Conservation (phyloP, 1,284 basidiomycete species). For the Fomitopsis betulina region DNA sequence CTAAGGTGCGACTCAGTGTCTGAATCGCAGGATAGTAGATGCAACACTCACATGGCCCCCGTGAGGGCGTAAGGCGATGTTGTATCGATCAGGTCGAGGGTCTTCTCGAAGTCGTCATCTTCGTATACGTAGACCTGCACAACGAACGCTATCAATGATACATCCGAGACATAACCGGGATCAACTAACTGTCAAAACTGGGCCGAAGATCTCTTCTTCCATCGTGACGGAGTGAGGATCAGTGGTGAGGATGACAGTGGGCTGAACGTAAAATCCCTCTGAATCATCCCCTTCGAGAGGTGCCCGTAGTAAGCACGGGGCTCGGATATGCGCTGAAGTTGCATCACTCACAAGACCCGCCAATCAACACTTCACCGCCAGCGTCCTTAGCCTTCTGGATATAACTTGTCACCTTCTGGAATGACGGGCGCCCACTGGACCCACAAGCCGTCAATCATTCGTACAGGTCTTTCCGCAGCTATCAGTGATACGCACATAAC, state of each 20-base stretch:
- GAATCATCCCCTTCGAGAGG: constrained; percentile 70
- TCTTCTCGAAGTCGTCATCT: constrained; percentile 81
- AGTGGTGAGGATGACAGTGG: constrained; percentile 92
- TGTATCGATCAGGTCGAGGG: constrained; percentile 81
- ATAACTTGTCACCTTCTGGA: constrained; percentile 84
- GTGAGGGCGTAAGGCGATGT: constrained; percentile 91
- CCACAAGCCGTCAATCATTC: background rate
- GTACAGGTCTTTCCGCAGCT: background rate
- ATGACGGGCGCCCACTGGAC: constrained; percentile 72
- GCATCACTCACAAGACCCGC: constrained; percentile 62
- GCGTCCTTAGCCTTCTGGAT: constrained; percentile 86
- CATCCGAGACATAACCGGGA: background rate
- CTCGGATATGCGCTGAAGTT: background rate
- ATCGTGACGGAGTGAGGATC: constrained; percentile 91
- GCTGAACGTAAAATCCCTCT: constrained; percentile 91
- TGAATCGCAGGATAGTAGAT: background rate
- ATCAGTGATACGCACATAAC: constrained; percentile 67
- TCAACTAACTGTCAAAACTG: constrained; percentile 79
- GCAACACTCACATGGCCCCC: constrained; percentile 68
- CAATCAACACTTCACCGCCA: constrained; percentile 86
- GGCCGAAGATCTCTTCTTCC: constrained; percentile 96
- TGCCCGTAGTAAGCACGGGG: background rate
- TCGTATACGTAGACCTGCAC: constrained; percentile 80
- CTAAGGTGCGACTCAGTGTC: constrained; percentile 34
- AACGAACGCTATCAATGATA: background rate